These are phyloP conservation scores for Cryphonectria naterciae DNA, from an alignment of 2,329 filamentous ascomycete genomes.

Conservation along the genomic window DNA sequence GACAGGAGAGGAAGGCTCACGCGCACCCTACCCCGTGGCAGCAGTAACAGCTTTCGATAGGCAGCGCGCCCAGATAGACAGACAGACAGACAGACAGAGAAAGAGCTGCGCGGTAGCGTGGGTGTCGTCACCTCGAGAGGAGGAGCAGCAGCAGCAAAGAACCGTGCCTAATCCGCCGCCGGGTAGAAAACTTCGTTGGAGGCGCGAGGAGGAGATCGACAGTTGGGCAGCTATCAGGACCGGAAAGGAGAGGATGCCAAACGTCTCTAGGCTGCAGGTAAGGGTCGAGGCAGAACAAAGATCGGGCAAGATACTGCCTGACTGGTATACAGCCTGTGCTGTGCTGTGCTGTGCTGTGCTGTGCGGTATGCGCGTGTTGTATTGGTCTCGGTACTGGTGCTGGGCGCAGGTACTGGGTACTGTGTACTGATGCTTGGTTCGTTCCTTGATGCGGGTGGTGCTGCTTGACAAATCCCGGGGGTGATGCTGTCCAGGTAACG, in stretches of 20 bases:
- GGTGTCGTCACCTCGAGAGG: neutral
- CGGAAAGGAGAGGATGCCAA: neutral
- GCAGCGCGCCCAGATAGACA: neutral
- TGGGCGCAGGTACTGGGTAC: neutral
- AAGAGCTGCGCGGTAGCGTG: neutral
- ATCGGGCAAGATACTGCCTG: neutral
- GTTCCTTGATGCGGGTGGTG: neutral
- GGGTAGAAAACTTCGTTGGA: constrained; percentile 13
- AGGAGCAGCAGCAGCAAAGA: neutral
- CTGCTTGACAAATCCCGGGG: neutral
- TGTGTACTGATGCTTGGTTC: neutral
- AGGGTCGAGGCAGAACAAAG: neutral
- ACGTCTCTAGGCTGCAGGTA: neutral
- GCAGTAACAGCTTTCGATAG: neutral
- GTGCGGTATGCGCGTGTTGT: neutral
- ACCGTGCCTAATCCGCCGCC: constrained; percentile 1
- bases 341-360: neutral
- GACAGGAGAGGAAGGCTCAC: neutral
- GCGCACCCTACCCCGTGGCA: neutral
- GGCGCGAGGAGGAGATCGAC: constrained; percentile 39
- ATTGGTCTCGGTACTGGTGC: neutral
- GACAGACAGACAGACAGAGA: no score
- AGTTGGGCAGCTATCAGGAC: constrained; percentile 42
- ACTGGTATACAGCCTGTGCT: neutral
- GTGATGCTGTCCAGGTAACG: constrained; percentile 9